These are phyloP conservation scores for Cladosporium sp. DNA, from an alignment of 2,329 filamentous ascomycete species.

Conservation along the genomic window DNA sequence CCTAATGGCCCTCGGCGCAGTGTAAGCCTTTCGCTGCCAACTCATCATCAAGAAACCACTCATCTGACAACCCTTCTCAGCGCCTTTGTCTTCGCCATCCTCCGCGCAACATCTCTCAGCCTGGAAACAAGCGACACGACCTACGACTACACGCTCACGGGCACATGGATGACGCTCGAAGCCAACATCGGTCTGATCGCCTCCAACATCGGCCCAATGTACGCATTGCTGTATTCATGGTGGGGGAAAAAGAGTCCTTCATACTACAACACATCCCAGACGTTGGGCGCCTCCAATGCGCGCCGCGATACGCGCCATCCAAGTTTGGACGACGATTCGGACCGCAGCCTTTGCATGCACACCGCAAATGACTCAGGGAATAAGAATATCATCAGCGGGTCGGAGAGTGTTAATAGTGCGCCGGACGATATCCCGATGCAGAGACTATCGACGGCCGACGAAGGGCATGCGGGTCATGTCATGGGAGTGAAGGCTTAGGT, in stretches of 20 bases:
- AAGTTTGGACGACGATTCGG: neutral
- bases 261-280: neutral
- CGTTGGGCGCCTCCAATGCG: neutral
- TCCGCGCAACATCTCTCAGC: conserved; percentile 24
- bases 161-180: conserved; percentile 28
- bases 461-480: too few relatives aligned
- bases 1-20: conserved; percentile 22
- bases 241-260: neutral
- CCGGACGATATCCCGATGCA: too few relatives aligned
- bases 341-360: too few relatives aligned
- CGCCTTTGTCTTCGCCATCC: conserved; percentile 17
- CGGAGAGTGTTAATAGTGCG: too few relatives aligned
- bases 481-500: too few relatives aligned
- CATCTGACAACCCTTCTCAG: conserved; percentile 14
- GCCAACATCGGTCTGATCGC: conserved; percentile 28
- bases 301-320: neutral
- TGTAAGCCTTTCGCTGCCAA: neutral
- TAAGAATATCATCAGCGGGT: too few relatives aligned
- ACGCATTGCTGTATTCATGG: neutral
- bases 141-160: conserved; percentile 25
- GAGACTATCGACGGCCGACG: too few relatives aligned
- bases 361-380: too few relatives aligned
- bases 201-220: conserved; percentile 22
- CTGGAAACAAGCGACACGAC: conserved; percentile 21
- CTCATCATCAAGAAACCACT: neutral